Conservation (phyloP, 176 grass and related monocot species). For the Rhipidocladum racemiflorum region DNA sequence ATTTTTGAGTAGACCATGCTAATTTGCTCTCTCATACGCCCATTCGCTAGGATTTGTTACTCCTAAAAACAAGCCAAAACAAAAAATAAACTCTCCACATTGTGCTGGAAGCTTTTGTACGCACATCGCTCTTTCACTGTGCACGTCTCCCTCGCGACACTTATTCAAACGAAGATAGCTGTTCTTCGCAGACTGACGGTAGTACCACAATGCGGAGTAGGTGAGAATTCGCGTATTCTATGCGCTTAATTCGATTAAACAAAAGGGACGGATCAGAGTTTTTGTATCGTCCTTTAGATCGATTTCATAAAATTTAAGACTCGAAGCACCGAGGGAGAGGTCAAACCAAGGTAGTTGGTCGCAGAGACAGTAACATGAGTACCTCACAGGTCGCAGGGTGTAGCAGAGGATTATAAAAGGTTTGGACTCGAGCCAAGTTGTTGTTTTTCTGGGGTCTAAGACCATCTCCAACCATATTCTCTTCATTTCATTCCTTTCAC, state of each 20-base stretch:
- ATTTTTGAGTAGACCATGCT: background rate
- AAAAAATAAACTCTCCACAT: background rate
- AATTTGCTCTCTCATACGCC: no score
- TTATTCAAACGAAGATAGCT: conserved; percentile 9
- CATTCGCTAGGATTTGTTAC: background rate
- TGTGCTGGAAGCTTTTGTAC: background rate
- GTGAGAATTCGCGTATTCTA: conserved; percentile 17
- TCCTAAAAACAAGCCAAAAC: background rate
- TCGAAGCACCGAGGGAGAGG: conserved; percentile 2
- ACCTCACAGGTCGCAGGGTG: conserved; percentile 22
- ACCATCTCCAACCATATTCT: no score
- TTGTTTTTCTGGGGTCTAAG: no score
- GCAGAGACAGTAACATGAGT: background rate
- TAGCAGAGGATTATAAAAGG: background rate
- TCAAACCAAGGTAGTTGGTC: conserved; percentile 8
- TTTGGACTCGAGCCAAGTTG: conserved; percentile 17
- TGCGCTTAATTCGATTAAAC: background rate
- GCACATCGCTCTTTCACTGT: background rate
- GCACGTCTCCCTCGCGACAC: background rate
- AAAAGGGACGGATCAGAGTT: background rate
- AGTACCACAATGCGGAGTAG: background rate
- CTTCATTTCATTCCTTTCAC: no score
- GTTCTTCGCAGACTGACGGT: background rate
- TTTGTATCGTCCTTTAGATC: background rate
- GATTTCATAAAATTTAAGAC: background rate